Conservation (phyloP, 208 protist species). For the Plasmodiophora brassicae region DNA sequence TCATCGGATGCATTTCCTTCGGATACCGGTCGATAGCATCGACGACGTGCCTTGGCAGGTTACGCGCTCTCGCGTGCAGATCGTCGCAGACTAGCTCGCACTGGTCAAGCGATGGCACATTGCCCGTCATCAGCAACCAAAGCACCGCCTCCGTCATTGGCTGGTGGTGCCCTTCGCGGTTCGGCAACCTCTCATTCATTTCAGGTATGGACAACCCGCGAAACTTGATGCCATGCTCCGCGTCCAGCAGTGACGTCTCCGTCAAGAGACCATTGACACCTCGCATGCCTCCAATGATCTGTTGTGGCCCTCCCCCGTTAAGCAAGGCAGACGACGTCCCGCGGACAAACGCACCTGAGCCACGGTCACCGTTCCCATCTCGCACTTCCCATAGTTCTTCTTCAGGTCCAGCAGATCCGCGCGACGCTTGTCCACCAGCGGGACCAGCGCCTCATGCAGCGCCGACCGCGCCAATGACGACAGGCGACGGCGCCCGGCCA, state of each 20-base stretch:
- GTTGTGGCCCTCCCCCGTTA: too few species aligned
- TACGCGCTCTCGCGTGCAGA: background rate
- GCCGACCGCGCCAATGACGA: too few species aligned
- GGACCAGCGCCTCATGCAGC: too few species aligned
- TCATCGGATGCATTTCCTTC: conserved; percentile 89
- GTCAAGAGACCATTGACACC: background rate
- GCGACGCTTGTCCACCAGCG: too few species aligned
- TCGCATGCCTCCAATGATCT: background rate
- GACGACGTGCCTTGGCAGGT: conserved; percentile 3
- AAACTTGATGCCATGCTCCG: conserved; percentile 84
- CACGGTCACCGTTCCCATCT: background rate
- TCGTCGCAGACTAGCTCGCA: conserved; percentile 37
- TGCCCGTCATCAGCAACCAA: conserved; percentile 91
- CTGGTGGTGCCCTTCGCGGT: conserved; percentile 65
- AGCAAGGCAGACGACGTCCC: too few species aligned
- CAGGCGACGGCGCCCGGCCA: too few species aligned
- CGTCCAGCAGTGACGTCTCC: conserved; percentile 40
- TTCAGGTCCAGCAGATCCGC: background rate
- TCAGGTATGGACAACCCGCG: conserved; percentile 87
- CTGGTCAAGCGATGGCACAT: conserved; percentile 78
- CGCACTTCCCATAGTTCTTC: background rate
- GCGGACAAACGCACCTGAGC: too few species aligned
- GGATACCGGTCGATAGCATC: conserved; percentile 75
- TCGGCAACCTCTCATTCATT: conserved; percentile 56
- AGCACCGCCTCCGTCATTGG: conserved; percentile 87